These are phyloP conservation scores for Fomitopsis serialis DNA, from an alignment of 768 basidiomycete species.

Conservation along the genomic window DNA sequence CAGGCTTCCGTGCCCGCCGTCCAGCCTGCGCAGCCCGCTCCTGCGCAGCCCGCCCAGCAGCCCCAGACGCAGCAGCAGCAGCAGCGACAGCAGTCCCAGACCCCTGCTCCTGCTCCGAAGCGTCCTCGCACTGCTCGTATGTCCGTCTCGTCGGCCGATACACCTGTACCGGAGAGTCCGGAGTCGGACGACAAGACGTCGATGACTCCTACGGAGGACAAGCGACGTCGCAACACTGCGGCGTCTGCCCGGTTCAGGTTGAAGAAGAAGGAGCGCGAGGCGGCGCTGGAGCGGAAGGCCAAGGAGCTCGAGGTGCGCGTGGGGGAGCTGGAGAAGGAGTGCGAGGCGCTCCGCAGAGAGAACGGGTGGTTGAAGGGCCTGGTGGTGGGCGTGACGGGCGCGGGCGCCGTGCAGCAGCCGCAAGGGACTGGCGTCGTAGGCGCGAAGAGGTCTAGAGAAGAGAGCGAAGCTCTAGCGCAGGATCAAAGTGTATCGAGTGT, in stretches of 20 bases:
- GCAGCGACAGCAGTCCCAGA: conserved; percentile 1
- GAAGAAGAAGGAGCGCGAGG: conserved; percentile 96
- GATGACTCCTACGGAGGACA: conserved; percentile 70
- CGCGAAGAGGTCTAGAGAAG: conserved; percentile 4
- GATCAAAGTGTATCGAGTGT: too few relatives aligned
- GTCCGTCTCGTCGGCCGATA: conserved; percentile 11
- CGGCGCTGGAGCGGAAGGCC: conserved; percentile 76
- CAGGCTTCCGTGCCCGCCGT: background rate
- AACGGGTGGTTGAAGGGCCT: conserved; percentile 92
- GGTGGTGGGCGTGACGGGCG: conserved; percentile 83
- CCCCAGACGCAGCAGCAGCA: background rate
- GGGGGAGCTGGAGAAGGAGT: conserved; percentile 82
- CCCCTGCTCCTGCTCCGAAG: conserved; percentile 35
- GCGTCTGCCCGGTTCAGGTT: conserved; percentile 90
- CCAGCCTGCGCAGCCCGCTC: background rate
- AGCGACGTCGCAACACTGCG: conserved; percentile 89
- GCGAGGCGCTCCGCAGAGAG: conserved; percentile 81
- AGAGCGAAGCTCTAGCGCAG: background rate
- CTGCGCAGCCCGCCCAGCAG: background rate
- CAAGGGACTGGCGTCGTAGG: background rate
- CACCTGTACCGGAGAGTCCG: conserved; percentile 25
- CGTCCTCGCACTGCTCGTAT: conserved; percentile 40
- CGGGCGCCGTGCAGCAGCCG: conserved; percentile 32
- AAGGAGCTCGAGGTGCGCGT: conserved; percentile 83
- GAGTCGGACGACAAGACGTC: conserved; percentile 25